Conservation (phyloP, 306 rosid genomes). For the Rosa chinensis region DNA sequence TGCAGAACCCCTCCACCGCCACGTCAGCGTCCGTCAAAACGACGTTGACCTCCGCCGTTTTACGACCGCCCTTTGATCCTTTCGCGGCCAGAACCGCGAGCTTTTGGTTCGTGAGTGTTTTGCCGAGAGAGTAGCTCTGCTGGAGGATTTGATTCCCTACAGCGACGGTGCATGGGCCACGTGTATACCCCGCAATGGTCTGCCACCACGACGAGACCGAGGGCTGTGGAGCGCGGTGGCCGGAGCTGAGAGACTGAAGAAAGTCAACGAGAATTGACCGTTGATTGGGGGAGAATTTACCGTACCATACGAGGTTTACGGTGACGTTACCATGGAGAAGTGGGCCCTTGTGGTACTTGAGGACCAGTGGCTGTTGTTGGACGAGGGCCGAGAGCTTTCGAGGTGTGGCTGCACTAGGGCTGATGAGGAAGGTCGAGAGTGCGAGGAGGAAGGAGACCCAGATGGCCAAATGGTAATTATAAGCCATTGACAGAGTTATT, state of each 20-base stretch:
- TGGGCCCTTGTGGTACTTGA: conserved; percentile 37
- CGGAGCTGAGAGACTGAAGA: conserved; percentile 23
- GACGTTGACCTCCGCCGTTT: conserved; percentile 7
- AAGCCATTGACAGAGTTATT: conserved; percentile 17
- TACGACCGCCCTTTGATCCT: background rate
- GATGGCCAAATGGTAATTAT: background rate
- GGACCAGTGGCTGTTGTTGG: conserved; percentile 11
- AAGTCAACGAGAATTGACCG: conserved; percentile 33
- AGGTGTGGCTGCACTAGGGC: conserved; percentile 9
- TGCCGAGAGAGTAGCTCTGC: conserved; percentile 21
- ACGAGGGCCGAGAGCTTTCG: conserved; percentile 30
- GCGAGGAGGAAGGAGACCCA: conserved; percentile 6
- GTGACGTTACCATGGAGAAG: conserved; percentile 32
- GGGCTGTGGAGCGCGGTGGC: background rate
- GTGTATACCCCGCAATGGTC: conserved; percentile 20
- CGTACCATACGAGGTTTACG: conserved; percentile 34
- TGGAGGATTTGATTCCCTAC: conserved; percentile 30
- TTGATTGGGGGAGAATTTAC: conserved; percentile 28
- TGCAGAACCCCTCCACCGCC: conserved; percentile 30
- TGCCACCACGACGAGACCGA: conserved; percentile 37
- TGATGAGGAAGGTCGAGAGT: background rate
- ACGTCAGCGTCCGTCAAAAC: conserved; percentile 32
- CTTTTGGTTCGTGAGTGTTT: background rate
- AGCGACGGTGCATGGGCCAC: conserved; percentile 13
- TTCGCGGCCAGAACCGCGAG: conserved; percentile 12